Conservation (phyloP, 768 basidiomycete species). For the Termitomyces eurrhizus region DNA sequence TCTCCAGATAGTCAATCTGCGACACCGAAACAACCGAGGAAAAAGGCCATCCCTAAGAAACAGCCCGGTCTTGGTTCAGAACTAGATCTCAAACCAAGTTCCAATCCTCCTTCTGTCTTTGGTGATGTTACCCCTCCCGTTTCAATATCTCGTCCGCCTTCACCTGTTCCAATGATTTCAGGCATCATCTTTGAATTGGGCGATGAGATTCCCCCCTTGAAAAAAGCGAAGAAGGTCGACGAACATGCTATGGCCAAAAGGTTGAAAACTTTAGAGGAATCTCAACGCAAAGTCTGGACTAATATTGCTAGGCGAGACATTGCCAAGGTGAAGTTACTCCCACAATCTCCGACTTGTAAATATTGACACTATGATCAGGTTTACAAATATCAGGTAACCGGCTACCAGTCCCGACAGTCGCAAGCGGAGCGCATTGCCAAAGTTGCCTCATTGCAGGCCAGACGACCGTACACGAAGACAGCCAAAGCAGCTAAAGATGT, state of each 20-base stretch:
- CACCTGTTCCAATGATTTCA: slow-evolving; percentile 55
- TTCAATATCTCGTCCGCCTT: slow-evolving; percentile 62
- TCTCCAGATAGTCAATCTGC: slow-evolving; percentile 56
- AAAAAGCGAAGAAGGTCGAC: slow-evolving; percentile 74
- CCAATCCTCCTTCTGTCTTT: slow-evolving; percentile 52
- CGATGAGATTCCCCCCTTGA: slow-evolving; percentile 65
- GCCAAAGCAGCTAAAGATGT: slow-evolving; percentile 78
- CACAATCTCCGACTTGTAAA: not conserved
- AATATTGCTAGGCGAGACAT: slow-evolving; percentile 84
- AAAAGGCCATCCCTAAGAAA: slow-evolving; percentile 58
- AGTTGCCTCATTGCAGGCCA: slow-evolving; percentile 72
- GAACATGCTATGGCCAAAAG: slow-evolving; percentile 70
- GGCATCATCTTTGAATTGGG: slow-evolving; percentile 70
- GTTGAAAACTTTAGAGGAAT: slow-evolving; percentile 73
- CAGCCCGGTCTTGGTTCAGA: slow-evolving; percentile 48
- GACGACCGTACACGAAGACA: slow-evolving; percentile 68
- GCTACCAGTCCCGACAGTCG: slow-evolving; percentile 60
- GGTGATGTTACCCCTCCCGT: slow-evolving; percentile 63
- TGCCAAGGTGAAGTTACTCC: slow-evolving; percentile 53
- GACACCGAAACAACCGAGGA: slow-evolving; percentile 50
- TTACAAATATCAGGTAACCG: slow-evolving; percentile 70
- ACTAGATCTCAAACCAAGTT: slow-evolving; percentile 43
- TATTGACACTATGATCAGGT: slow-evolving; percentile 43
- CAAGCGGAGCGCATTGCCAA: slow-evolving; percentile 77
- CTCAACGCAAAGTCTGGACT: slow-evolving; percentile 87